Base-by-base conservation (phyloP, 345 rosid genomes). In the Mercurialis annua region DNA sequence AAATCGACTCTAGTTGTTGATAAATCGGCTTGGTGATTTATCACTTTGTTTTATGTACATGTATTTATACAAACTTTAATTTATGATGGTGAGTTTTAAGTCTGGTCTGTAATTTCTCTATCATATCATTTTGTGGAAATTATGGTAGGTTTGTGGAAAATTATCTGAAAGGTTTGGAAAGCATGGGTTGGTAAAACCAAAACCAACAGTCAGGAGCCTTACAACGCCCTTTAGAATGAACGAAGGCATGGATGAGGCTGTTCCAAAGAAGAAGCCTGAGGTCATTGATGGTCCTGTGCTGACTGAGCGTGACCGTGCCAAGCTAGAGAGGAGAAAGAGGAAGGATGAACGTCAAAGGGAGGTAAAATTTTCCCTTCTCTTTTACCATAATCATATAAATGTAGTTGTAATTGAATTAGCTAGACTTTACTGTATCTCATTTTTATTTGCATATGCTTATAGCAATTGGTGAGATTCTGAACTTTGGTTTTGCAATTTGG, bases 201-300 rank as follows among this genome's bases (percentile, higher is more conserved):
- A 81, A 64, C 95, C 88, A n/a, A 67, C 95, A 2, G 90, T 94
- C 0, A 81, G 98, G 82, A 94, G 97, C 72, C 92, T 94, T 0
- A 86, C 91, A 0, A 78, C 87, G 43, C 99, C 99, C 6, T 77
- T 94, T 20, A 79, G 99, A 72, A 94, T 94, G 99, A 81, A 94
- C 59, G 99, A 91, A n/a, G 99, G 99, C 46, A 86, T 94, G 98
- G 98, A 94, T 21, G 99, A 91, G 76, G 96, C 82, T 69, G 92
- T 70, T 44, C 85, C 83, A 6, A 89, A 87, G 85, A 94, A 93
- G 89, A 88, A 89, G 81, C 90, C 91, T n/a, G 99, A 94, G 87
- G 79, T 80, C 0, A 43, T 73, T 0, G 99, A 94, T 58, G 98
- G 99, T 27, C 99, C 99, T 7, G 20, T 91, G 65, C 68, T 94